Evolutionary conservation across 371 early-diverging fungal genomes (phyloP), one percentile per base, ranked within the genome.

Genomic region (Rhizopus arrhizus): DNA sequence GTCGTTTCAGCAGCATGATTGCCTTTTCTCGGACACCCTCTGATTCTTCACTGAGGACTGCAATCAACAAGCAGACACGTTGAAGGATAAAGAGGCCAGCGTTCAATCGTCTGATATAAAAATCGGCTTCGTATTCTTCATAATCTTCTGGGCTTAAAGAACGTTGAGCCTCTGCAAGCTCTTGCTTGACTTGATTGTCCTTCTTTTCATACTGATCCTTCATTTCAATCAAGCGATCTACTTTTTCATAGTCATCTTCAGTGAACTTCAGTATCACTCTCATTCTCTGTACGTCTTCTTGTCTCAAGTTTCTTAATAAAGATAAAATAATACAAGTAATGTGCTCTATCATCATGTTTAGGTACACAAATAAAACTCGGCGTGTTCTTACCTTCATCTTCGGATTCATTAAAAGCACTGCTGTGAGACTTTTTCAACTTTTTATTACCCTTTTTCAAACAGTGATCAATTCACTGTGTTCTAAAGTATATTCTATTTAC

Each of bases 61-160:
- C 89, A 47, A 92, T 66, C 16, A 83, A 75, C 33, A 88, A 65
- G 61, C 88, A 90, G 0, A 91, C 78, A 53, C 90, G 74, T 58
- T 96, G 95, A 55, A 94, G 76, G 34, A 90, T 87, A 62, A 91
- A 95, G 49, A 95, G 67, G 0, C 95, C 96, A 0, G 90, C 87
- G 48, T 89, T 90, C 60, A 95, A 62, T 43, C 93, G 80, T 49
- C 82, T 62, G 45, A 91, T 55, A 68, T 77, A 70, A 1, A 77
- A 72, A 40, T 88, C 85, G 49, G 84, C 88, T 54, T 84, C 87
- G 28, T 72, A 78, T 15, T 80, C 84, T 35, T 84, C 85, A 12
- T 32, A 50, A 35, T 81, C 83, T 28, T 77, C 75, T 49, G 72
- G 62, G 6, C 82, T 82, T 28, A 85, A 69, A 8, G 70, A 81